Evolutionary conservation across 2,329 filamentous ascomycete species (phyloP).

Genomic region (Cylindrodendrum hubeiense): DNA sequence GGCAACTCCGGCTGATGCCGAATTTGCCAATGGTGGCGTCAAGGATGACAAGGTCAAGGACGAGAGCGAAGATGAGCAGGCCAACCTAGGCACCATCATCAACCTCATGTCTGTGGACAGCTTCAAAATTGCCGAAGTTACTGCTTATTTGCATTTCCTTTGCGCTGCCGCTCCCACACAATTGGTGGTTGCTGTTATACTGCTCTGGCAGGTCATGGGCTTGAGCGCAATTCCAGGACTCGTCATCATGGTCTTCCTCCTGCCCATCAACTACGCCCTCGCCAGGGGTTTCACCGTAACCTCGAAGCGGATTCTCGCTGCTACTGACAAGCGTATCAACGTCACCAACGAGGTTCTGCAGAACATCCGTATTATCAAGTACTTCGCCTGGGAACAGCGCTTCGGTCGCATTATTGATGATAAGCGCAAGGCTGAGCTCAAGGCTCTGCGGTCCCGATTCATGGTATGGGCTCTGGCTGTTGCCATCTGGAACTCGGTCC

Average conservation of each 20-base stretch:
- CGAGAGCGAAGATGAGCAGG: conserved; percentile 73
- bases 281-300: conserved; percentile 86
- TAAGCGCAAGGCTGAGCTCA: conserved; percentile 84
- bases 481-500: conserved; percentile 96
- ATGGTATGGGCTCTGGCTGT: conserved; percentile 93
- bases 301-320: conserved; percentile 91
- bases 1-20: conserved; percentile 49
- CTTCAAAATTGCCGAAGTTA: conserved; percentile 97
- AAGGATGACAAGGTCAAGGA: conserved; percentile 54
- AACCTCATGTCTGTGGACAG: conserved; percentile 99
- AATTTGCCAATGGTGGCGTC: conserved; percentile 49
- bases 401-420: conserved; percentile 90
- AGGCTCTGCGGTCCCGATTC: conserved; percentile 83
- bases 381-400: conserved; percentile 97
- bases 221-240: conserved; percentile 95
- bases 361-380: conserved; percentile 99
- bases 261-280: conserved; percentile 91
- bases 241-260: conserved; percentile 86
- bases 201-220: conserved; percentile 92
- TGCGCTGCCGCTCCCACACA: conserved; percentile 92
- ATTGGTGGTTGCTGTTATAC: conserved; percentile 80
- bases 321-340: conserved; percentile 95
- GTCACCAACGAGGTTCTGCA: conserved; percentile 97
- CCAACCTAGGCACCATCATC: conserved; percentile 97
- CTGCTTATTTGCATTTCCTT: conserved; percentile 95